Base-by-base conservation (phyloP, 108 stramenopile species). In the Fragilariopsis cylindrus region DNA sequence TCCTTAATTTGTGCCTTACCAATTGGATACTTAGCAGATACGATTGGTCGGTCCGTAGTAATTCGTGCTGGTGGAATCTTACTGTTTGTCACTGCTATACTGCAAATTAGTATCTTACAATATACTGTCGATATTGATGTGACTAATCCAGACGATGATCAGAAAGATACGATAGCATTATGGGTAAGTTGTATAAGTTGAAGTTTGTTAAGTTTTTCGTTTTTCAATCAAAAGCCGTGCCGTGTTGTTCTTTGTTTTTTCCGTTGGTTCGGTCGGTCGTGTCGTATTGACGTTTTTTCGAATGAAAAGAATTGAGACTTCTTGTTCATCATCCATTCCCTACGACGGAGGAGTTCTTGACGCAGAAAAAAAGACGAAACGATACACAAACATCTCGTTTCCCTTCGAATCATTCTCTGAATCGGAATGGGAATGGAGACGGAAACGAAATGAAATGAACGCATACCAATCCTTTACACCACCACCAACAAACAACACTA, bases 21-120 rank as follows among this genome's bases (percentile, higher is more conserved):
- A 5, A 76, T 90, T 46, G 90, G 90, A 9, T 84, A 84, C 41
- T 50, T 88, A 7, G 90, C 90, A 0, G 90, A 90, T 57, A 74
- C 58, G 43, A 73, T 69, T 53, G 85, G 85, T 30, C 69, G 75
- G 3, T 66, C 73, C 57, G 71, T 70, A 45, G 77, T 88, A 3
- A 79, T 87, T 46, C 49, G 57, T 43, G 62, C 57, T 0, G 87
- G 90, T 30, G 86, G 86, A 42, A 52, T 72, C 0, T 40, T 84
- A 8, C 43, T 87, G 53, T 65, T 85, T 50, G 9, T 82, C 0
- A 83, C 87, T 0, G 53, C 76, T 40, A 40, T 82, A 3, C 40
- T 79, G 13, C 83, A 82, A 42, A 75, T 58, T 41, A 60, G 67
- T 6, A 42, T 82, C 11, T 54, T 78, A 48, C 69, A 77, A 43